Evolutionary conservation across 345 rosid species (phyloP), one percentile per base, ranked within the genome.

Genomic region (Lepidium aucheri): DNA sequence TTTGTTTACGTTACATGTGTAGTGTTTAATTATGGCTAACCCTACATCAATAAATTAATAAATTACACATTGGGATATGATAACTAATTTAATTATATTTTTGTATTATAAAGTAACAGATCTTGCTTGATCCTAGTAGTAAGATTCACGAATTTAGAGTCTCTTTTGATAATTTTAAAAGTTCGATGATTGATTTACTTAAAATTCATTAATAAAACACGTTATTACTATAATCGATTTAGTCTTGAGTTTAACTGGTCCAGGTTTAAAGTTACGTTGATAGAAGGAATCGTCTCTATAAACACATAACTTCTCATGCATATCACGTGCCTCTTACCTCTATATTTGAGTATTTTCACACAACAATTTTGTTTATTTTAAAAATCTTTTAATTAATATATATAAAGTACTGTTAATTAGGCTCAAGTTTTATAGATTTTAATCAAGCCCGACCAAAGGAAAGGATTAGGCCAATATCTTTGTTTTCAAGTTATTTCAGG

Each of bases 121-220:
- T 72, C 35, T 65, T 58, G 67, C 54, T 65, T 65, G 67, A 72
- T 72, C 67, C 71, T 65, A 57, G 41, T 41, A 72, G 63, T 65
- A 40, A 65, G 60, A 50, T 53, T 72, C 53, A 72, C 65, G 66
- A 56, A 65, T 49, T 56, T 17, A 30, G 49, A 56, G 57, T 63
- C 64, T 39, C 64, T 45, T 45, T 71, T 51, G 67, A 40, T 40
- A 55, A 46, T 47, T 10, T 49, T 44, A 56, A 47, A 65, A 56
- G 39, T 11, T 72, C 53, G 39, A 65, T 64, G 70, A 72, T 64
- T 72, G 32, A 28, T 47, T 63, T 53, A 17, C 45, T 62, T 62
- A 63, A 62, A 62, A 12, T 14, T 36, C 62, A 54, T 44, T 32
- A 53, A 66, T 5, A 28, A 28, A 28, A 26, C 30, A 26, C 1